Base-by-base conservation (phyloP, 305 asterid genomes). In the Solanum hybrid region DNA sequence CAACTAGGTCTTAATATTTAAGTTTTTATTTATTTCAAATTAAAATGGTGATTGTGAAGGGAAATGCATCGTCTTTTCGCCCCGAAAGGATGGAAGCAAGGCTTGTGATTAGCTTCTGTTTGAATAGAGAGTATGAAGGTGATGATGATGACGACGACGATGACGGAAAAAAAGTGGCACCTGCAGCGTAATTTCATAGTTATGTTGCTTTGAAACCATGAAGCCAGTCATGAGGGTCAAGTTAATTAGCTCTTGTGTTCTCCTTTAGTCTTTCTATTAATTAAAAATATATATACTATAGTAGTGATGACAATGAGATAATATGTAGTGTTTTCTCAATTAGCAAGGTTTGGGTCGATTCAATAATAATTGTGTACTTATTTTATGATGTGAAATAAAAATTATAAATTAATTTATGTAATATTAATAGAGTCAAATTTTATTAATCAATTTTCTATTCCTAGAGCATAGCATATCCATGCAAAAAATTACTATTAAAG, bases 111-210 rank as follows among this genome's bases (percentile, higher is more conserved):
- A 34, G 12, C 33, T 29, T 33, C 57, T 22, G 80, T 87, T 6
- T 68, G 33, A 31, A 34, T 34, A 22, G 12, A 34, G 0, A 87
- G 7, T 34, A 9, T 68, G 89, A 80, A 37, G 17, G n/a, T 31
- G 89, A 87, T 68, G 89, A 68, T 22, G 80, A 87, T 0, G 70
- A 57, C 10, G 70, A 57, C 0, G 89, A 86, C 4, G 89, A 86
- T 7, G 89, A 87, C 9, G 89, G 36, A 6, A 78, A n/a, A 68
- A 87, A 41, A 65, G 89, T 87, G 8, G 89, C 89, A 20, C 89
- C 89, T 1, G 89, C 80, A 15, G 89, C 89, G 26, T 68, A 80
- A 80, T 11, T n/a, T 70, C 31, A 9, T 77, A 70, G 76, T 24
- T 24, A 70, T 70, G 24, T 20, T 61, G 72, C 72, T 20, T 77